These are phyloP conservation scores for Nepenthes gracilis DNA, from an alignment of 148 eudicot species.

Conservation along the genomic window DNA sequence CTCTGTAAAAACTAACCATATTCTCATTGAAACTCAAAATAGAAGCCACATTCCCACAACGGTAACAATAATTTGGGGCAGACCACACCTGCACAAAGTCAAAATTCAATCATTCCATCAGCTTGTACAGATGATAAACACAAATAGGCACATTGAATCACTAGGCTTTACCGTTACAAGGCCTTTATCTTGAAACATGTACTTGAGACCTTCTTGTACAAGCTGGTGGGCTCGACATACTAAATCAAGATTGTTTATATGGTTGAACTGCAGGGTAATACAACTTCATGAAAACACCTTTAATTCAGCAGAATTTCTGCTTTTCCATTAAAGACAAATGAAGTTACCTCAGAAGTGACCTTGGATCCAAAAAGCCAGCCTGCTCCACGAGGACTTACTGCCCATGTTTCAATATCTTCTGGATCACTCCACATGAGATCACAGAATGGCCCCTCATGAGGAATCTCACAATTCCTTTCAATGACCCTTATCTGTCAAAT, in stretches of 20 bases:
- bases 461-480: slow-evolving; percentile 94
- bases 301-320: background rate
- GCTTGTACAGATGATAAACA: background rate
- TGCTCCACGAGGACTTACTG: slow-evolving; percentile 98
- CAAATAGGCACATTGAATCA: slow-evolving; percentile 7
- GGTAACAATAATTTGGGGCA: slow-evolving; percentile 98
- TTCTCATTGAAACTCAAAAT: slow-evolving; percentile 97
- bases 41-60: slow-evolving; percentile 99
- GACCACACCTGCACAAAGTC: slow-evolving; percentile 82
- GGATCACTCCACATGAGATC: slow-evolving; percentile 99
- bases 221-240: slow-evolving; percentile 99
- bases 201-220: slow-evolving; percentile 98
- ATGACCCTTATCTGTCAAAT: slow-evolving; percentile 71
- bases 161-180: slow-evolving; percentile 77
- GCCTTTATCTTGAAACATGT: slow-evolving; percentile 99
- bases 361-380: slow-evolving; percentile 99
- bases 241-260: slow-evolving; percentile 91
- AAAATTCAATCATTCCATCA: slow-evolving; percentile 6
- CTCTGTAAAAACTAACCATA: slow-evolving; percentile 43
- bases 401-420: slow-evolving; percentile 99
- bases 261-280: slow-evolving; percentile 63
- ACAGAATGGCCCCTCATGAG: slow-evolving; percentile 99
- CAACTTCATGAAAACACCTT: background rate
- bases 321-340: background rate
- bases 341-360: slow-evolving; percentile 86